Evolutionary conservation across 2,329 filamentous ascomycete genomes (phyloP), one percentile per base, ranked within the genome.

Genomic region (Phyllosticta citriasiana): DNA sequence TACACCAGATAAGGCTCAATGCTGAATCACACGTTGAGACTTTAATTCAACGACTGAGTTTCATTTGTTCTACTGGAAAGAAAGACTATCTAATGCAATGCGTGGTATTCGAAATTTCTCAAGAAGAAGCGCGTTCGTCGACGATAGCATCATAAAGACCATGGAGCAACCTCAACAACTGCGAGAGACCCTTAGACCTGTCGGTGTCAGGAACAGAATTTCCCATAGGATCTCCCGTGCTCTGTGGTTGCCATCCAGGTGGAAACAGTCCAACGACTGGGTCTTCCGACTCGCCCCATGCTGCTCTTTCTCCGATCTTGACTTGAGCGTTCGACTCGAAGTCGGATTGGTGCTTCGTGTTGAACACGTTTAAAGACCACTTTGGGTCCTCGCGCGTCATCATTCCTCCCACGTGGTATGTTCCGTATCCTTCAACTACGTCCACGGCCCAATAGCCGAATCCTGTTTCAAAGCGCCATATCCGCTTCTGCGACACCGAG

Each of bases 391-490:
- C 24, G 3, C n/a, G 25, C 22, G 54, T n/a, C 16, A 22, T 55
- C 4, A 51, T 8, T 47, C 55, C 52, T 26, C 35, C 53, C 5
- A 55, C 53, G 6, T 55, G 10, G 9, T 24, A 19, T 7, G 16
- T n/a, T 47, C n/a, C 40, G 6, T 47, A n/a, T 16, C 40, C 40
- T 30, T 19, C 25, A 2, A 25, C 27, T 12, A 55, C 52, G 16
- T 62, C 60, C 2, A 52, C 35, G 4, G 30, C 33, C 60, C 60
- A 62, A 7, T 58, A 55, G 10, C 51, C 55, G 16, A 10, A 24
- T 14, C 6, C 27, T 2, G 59, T 57, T 19, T 62, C 53, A n/a
- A 62, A 55, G 3, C 55, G 51, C 60, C 60, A 58, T 9, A 52
- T 22, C 9, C 60, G 55, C 24, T 22, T 62, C 14, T 62, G 55